These are phyloP conservation scores for Cystobasidiaceae sp. DNA, from an alignment of 1,284 basidiomycete species.

Conservation along the genomic window DNA sequence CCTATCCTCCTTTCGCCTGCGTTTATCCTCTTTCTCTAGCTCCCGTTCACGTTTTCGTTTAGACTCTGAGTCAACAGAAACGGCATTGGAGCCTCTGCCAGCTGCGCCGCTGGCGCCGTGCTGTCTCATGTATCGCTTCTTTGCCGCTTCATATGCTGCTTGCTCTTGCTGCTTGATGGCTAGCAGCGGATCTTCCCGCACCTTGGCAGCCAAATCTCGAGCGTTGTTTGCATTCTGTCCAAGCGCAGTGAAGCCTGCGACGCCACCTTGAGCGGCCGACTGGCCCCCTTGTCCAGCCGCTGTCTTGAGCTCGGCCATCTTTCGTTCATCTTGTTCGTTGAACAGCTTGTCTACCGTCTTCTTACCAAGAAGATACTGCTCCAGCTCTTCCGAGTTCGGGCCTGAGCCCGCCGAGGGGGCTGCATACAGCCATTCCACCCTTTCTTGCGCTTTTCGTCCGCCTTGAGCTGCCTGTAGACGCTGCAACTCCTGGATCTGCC, in stretches of 20 bases:
- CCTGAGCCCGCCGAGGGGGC: conserved; percentile 80
- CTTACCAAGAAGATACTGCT: conserved; percentile 97
- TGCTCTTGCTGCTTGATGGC: conserved; percentile 98
- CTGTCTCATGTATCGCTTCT: conserved; percentile 82
- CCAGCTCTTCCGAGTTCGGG: conserved; percentile 82
- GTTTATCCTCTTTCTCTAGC: conserved; percentile 59
- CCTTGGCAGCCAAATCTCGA: conserved; percentile 84
- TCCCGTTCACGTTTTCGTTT: conserved; percentile 66
- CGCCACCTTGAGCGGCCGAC: conserved; percentile 54
- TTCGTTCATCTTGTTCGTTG: conserved; percentile 71
- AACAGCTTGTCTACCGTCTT: conserved; percentile 95
- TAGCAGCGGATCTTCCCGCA: conserved; percentile 90
- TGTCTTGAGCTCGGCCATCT: conserved; percentile 26
- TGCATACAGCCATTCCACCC: conserved; percentile 98
- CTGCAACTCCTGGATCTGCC: conserved; percentile 92
- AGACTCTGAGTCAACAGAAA: conserved; percentile 50
- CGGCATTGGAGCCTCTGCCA: conserved; percentile 63
- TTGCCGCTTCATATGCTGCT: conserved; percentile 78
- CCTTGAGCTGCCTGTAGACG: conserved; percentile 88
- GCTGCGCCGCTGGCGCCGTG: conserved; percentile 65
- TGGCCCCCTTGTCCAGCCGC: conserved; percentile 6
- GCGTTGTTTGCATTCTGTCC: conserved; percentile 71
- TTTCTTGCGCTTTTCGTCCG: conserved; percentile 86
- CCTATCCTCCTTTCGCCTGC: conserved; percentile 55
- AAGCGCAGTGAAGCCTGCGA: conserved; percentile 51